These are phyloP conservation scores for Endocalyx cinctus DNA, from an alignment of 2,329 filamentous ascomycete genomes.

Conservation along the genomic window DNA sequence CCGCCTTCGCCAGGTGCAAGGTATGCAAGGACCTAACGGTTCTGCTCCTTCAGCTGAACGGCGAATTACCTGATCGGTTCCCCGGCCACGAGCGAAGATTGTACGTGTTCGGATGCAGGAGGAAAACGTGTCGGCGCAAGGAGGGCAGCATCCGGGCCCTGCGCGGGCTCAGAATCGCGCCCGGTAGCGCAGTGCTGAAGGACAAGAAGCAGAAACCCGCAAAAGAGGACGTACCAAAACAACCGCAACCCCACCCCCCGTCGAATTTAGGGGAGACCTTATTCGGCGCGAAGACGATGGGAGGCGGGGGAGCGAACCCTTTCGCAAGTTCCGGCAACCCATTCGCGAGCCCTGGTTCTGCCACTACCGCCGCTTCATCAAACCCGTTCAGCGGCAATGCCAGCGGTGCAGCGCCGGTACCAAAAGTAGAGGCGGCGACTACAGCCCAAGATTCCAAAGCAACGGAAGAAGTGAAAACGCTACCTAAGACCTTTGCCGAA, in stretches of 20 bases:
- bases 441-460: constrained; percentile 28
- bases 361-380: too few species aligned
- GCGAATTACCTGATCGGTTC: constrained; percentile 80
- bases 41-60: constrained; percentile 85
- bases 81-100: constrained; percentile 81
- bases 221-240: constrained; percentile 27
- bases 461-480: constrained; percentile 22
- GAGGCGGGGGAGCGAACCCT: constrained; percentile 46
- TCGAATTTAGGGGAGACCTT: constrained; percentile 60
- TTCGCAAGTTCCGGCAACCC: constrained; percentile 59
- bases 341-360: constrained; percentile 46
- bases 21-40: constrained; percentile 80
- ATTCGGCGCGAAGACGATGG: constrained; percentile 59
- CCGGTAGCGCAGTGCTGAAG: constrained; percentile 20
- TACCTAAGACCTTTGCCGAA: constrained; percentile 64
- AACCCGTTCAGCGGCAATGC: constrained; percentile 42
- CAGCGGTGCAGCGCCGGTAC: constrained; percentile 14
- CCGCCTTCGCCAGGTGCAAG: constrained; percentile 76
- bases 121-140: constrained; percentile 74
- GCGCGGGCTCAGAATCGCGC: constrained; percentile 57
- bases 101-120: constrained; percentile 79
- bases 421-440: constrained; percentile 16
- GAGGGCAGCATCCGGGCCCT: constrained; percentile 75
- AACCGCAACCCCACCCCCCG: constrained; percentile 27
- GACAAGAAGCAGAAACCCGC: constrained; percentile 29